Percentiles rank a stretch among this genome's conserved stretches.
Evolutionary conservation across 2,329 filamentous ascomycete species (phyloP).

Genomic region (Aspergillus ochraceus): DNA sequence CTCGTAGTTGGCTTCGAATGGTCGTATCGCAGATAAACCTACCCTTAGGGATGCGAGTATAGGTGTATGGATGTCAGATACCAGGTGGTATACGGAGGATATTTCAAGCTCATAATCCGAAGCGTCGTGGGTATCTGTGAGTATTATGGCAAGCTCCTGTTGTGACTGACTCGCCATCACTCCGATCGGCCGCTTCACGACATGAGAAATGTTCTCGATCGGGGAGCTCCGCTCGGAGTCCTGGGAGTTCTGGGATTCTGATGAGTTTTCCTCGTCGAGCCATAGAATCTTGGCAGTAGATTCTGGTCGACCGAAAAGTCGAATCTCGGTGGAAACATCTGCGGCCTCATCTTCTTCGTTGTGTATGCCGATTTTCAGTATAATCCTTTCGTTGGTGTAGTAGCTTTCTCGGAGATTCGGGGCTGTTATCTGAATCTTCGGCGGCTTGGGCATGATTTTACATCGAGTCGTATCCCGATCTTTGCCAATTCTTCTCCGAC

Average conservation of each 20-base stretch:
- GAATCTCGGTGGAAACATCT: constrained; percentile 67
- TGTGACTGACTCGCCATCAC: constrained; percentile 33
- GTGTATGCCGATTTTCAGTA: constrained; percentile 66
- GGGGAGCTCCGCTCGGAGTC: constrained; percentile 27
- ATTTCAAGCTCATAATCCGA: constrained; percentile 68
- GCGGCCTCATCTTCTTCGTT: constrained; percentile 85
- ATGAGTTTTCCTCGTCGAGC: constrained; percentile 38
- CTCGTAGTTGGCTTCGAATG: constrained; percentile 91
- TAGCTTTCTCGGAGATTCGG: constrained; percentile 67
- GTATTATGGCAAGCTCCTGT: constrained; percentile 41
- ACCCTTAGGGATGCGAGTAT: constrained; percentile 72
- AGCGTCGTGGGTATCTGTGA: constrained; percentile 54
- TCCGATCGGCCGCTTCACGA: constrained; percentile 36
- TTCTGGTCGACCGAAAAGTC: constrained; percentile 61
- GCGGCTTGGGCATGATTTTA: constrained; percentile 81
- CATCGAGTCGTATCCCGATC: constrained; percentile 56
- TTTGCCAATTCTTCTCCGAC: constrained; percentile 43
- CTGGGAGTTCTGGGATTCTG: constrained; percentile 14
- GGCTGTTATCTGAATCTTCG: constrained; percentile 78
- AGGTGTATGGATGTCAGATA: constrained; percentile 76
- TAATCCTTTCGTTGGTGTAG: constrained; percentile 79
- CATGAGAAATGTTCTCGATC: constrained; percentile 29
- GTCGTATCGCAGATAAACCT: constrained; percentile 71
- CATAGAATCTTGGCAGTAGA: constrained; percentile 49
- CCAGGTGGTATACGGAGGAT: constrained; percentile 73